Percentiles rank a stretch among this genome's conserved stretches.
Evolutionary conservation across 2,329 filamentous ascomycete species (phyloP).

Genomic region (Fusarium anguioides): DNA sequence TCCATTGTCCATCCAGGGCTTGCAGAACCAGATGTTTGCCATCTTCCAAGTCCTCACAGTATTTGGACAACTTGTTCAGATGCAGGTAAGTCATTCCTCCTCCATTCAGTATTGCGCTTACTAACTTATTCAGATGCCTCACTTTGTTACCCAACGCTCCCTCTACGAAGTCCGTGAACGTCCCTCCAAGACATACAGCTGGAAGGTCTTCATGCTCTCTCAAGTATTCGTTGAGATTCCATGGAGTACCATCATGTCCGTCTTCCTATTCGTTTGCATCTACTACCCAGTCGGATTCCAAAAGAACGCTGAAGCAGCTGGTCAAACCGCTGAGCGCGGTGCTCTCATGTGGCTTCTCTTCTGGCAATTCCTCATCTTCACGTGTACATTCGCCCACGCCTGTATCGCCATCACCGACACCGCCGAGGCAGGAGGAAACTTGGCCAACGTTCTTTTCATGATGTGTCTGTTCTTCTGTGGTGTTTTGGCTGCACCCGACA

Average conservation of each 20-base stretch:
- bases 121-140: constrained; percentile 75
- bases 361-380: constrained; percentile 73
- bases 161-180: constrained; percentile 88
- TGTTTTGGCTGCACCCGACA: constrained; percentile 68
- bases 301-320: constrained; percentile 65
- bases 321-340: constrained; percentile 61
- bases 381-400: constrained; percentile 74
- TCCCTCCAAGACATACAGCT: constrained; percentile 84
- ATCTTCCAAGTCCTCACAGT: constrained; percentile 87
- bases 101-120: fast-evolving
- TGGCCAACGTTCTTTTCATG: constrained; percentile 74
- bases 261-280: constrained; percentile 81
- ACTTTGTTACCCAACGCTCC: constrained; percentile 83
- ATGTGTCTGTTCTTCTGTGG: constrained; percentile 73
- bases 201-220: constrained; percentile 85
- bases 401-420: constrained; percentile 71
- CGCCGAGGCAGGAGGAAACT: constrained; percentile 74
- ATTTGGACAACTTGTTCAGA: constrained; percentile 80
- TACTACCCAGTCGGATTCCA: constrained; percentile 88
- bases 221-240: constrained; percentile 87
- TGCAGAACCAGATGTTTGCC: constrained; percentile 90
- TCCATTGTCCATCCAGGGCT: constrained; percentile 76
- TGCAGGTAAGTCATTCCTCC: constrained; percentile 4
- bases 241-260: constrained; percentile 81
- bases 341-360: constrained; percentile 75